These are phyloP conservation scores for Leccinum rimulosum DNA, from an alignment of 768 basidiomycete genomes.

Conservation along the genomic window DNA sequence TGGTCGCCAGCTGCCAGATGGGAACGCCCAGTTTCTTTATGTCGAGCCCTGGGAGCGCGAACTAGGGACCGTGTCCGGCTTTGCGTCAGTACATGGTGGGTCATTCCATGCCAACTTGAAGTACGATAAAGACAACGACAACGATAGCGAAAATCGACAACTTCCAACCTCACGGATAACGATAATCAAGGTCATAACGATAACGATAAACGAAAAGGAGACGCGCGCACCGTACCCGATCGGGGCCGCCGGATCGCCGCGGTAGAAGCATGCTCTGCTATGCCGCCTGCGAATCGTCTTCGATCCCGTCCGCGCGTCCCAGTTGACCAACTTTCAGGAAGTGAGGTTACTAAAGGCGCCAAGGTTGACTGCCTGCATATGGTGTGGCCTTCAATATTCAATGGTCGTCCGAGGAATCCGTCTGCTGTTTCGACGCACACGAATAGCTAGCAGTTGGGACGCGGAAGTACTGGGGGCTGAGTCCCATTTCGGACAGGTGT, in stretches of 20 bases:
- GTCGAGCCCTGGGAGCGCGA: slow-evolving; percentile 50
- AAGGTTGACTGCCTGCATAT: slow-evolving; percentile 56
- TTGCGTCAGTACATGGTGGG: neutral
- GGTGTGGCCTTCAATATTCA: slow-evolving; percentile 52
- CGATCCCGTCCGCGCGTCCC: slow-evolving; percentile 39
- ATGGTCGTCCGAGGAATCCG: slow-evolving; percentile 70
- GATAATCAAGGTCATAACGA: too few relatives aligned
- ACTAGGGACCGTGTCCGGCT: slow-evolving; percentile 27
- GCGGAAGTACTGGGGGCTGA: slow-evolving; percentile 42
- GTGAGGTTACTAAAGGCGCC: slow-evolving; percentile 61
- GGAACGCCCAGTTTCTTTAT: slow-evolving; percentile 61
- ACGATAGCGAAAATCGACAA: neutral
- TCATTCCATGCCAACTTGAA: neutral
- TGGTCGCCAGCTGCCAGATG: slow-evolving; percentile 61
- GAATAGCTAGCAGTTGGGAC: slow-evolving; percentile 72
- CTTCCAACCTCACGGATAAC: too few relatives aligned
- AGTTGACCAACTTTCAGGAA: slow-evolving; percentile 52
- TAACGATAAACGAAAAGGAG: neutral
- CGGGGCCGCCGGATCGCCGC: slow-evolving; percentile 60
- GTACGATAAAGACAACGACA: neutral
- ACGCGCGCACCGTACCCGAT: slow-evolving; percentile 46
- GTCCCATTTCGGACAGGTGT: slow-evolving; percentile 9
- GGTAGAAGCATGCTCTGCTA: slow-evolving; percentile 70
- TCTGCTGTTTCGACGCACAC: slow-evolving; percentile 64
- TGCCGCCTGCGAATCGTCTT: slow-evolving; percentile 70